Percentiles rank a stretch among this genome's conserved stretches.
Conservation (phyloP, 2,329 filamentous ascomycete species). For the Pseudopyricularia cyperi region DNA sequence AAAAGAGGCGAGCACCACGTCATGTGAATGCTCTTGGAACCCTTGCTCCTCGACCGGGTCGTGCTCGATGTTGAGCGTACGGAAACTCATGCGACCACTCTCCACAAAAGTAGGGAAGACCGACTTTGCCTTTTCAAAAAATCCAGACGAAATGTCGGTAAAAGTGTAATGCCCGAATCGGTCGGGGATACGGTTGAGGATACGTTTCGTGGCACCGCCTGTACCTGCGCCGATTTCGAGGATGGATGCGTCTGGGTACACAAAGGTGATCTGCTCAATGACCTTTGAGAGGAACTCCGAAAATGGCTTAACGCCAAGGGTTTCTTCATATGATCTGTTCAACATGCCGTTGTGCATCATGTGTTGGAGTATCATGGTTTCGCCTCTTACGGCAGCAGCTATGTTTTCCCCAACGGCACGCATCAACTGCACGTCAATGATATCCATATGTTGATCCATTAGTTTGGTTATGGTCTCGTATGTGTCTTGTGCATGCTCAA, state of each 20-base stretch:
- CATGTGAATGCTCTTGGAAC: constrained; percentile 9
- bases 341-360: constrained; percentile 20
- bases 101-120: constrained; percentile 12
- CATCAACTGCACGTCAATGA: constrained; percentile 7
- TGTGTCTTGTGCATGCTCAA: not conserved
- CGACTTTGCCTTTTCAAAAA: constrained; percentile 20
- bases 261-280: not conserved
- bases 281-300: not conserved
- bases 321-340: constrained; percentile 17
- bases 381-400: constrained; percentile 5
- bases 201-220: constrained; percentile 18
- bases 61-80: constrained; percentile 15
- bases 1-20: constrained; percentile 18
- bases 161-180: not conserved
- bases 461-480: not conserved
- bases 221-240: constrained; percentile 13
- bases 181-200: constrained; percentile 15
- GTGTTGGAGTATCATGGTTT: constrained; percentile 14
- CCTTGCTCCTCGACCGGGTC: constrained; percentile 10
- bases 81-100: constrained; percentile 14
- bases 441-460: constrained; percentile 1
- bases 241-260: not conserved
- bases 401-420: constrained; percentile 5
- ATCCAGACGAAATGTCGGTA: constrained; percentile 24
- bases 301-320: constrained; percentile 6